Percentiles rank a stretch among this genome's conserved stretches.
Evolutionary conservation across 257 asterid genomes (phyloP).

Genomic region (Eucommia ulmoides): DNA sequence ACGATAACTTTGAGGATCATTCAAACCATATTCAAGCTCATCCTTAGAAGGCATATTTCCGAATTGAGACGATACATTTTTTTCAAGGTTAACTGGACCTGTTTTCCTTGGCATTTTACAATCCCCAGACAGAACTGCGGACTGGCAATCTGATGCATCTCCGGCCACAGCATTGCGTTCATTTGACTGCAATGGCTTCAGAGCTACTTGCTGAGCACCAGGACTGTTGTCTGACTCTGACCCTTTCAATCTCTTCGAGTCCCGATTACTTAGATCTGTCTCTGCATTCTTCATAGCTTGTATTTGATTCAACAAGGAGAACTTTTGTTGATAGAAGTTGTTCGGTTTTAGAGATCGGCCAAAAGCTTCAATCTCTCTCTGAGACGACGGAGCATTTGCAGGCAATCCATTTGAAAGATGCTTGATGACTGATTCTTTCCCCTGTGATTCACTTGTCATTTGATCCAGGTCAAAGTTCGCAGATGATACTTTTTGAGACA

Average conservation of each 20-base stretch:
- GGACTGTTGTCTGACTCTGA: slow-evolving; percentile 29
- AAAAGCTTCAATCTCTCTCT: slow-evolving; percentile 63
- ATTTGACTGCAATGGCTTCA: slow-evolving; percentile 23
- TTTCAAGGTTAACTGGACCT: slow-evolving; percentile 24
- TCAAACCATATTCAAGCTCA: slow-evolving; percentile 17
- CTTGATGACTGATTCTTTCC: slow-evolving; percentile 25
- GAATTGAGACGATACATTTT: slow-evolving; percentile 25
- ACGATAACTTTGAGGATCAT: slow-evolving; percentile 19
- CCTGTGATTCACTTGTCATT: slow-evolving; percentile 21
- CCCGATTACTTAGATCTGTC: slow-evolving; percentile 42
- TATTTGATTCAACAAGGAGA: slow-evolving; percentile 45
- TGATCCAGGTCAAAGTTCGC: slow-evolving; percentile 17
- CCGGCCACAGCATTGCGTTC: slow-evolving; percentile 26
- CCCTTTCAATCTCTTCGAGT: slow-evolving; percentile 54
- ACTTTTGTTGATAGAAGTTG: slow-evolving; percentile 35
- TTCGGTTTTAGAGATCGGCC: slow-evolving; percentile 73
- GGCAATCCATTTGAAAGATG: slow-evolving; percentile 41
- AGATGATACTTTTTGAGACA: slow-evolving; percentile 18
- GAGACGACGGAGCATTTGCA: slow-evolving; percentile 45
- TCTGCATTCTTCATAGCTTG: slow-evolving; percentile 33
- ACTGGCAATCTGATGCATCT: slow-evolving; percentile 24
- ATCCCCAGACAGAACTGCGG: slow-evolving; percentile 34
- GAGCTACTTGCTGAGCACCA: slow-evolving; percentile 25
- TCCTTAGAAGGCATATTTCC: slow-evolving; percentile 39
- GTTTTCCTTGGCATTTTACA: slow-evolving; percentile 29